These are phyloP conservation scores for Pseudogymnoascus sp. DNA, from an alignment of 2,329 filamentous ascomycete genomes.

Conservation along the genomic window DNA sequence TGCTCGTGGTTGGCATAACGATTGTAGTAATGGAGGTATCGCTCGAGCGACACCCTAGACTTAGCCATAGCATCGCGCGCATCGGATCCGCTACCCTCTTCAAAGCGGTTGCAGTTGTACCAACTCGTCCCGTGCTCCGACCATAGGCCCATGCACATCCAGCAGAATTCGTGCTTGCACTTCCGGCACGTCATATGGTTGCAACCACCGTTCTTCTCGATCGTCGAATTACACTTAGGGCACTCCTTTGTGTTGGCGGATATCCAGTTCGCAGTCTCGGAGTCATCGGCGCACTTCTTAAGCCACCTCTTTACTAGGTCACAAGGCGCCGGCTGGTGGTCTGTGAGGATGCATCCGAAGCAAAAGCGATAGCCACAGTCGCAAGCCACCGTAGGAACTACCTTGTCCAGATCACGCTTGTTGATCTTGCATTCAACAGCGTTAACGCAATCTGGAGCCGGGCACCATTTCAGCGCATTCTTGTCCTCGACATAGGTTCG, in stretches of 20 bases:
- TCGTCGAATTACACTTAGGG: constrained; percentile 90
- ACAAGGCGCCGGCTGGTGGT: constrained; percentile 92
- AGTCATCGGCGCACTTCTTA: constrained; percentile 97
- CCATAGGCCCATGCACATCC: constrained; percentile 99
- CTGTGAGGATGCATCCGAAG: constrained; percentile 82
- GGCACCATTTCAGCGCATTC: constrained; percentile 94
- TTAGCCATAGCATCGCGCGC: constrained; percentile 88
- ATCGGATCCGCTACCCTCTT: constrained; percentile 89
- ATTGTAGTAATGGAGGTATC: constrained; percentile 99
- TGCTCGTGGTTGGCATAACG: constrained; percentile 98
- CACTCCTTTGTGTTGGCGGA: constrained; percentile 98
- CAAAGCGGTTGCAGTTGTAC: constrained; percentile 98
- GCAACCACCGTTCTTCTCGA: constrained; percentile 97
- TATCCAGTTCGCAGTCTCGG: constrained; percentile 98
- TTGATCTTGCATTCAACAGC: constrained; percentile 85
- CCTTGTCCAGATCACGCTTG: constrained; percentile 72
- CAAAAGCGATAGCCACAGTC: constrained; percentile 82
- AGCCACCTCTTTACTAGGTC: constrained; percentile 88
- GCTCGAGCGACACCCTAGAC: constrained; percentile 81
- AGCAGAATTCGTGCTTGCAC: constrained; percentile 95
- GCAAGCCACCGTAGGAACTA: constrained; percentile 88
- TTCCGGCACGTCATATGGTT: constrained; percentile 98
- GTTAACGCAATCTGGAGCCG: constrained; percentile 92
- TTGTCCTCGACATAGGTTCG: constrained; percentile 96
- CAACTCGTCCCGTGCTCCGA: constrained; percentile 97